Evolutionary conservation across 1,139 yeast species (phyloP).

Genomic region (Candida sojae): DNA sequence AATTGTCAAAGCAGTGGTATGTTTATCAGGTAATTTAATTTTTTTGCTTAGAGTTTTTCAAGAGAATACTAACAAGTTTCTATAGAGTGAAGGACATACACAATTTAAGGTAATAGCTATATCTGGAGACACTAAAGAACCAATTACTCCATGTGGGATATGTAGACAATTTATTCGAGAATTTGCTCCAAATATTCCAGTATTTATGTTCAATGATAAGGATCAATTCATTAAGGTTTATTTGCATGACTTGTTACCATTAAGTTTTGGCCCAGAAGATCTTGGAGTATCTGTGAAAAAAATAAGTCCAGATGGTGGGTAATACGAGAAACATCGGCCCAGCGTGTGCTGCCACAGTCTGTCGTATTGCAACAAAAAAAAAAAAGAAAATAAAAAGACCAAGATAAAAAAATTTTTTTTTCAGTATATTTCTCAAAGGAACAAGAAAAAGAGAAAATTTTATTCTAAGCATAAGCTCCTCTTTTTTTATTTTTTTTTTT

Average conservation of each 20-base stretch:
- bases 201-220: constrained; percentile 61
- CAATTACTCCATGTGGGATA: constrained; percentile 89
- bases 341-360: too few species aligned
- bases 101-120: constrained; percentile 68
- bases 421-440: not conserved
- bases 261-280: constrained; percentile 85
- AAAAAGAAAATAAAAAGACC: too few species aligned
- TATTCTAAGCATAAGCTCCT: not conserved
- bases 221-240: constrained; percentile 46
- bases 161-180: constrained; percentile 89
- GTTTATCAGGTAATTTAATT: constrained; percentile 13
- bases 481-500: not conserved
- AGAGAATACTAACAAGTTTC: constrained; percentile 5
- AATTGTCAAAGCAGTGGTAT: constrained; percentile 61
- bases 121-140: constrained; percentile 58
- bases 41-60: not conserved
- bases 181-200: constrained; percentile 54
- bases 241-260: constrained; percentile 70
- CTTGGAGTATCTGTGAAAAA: constrained; percentile 22
- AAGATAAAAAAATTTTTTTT: too few species aligned
- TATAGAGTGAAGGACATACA: constrained; percentile 43
- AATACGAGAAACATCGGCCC: too few species aligned
- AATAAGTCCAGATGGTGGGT: too few species aligned
- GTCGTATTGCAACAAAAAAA: too few species aligned
- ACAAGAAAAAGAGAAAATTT: not conserved